Evolutionary conservation across 164 flowering plant genomes (phyloP).

Genomic region (Umbilicus rupestris): DNA sequence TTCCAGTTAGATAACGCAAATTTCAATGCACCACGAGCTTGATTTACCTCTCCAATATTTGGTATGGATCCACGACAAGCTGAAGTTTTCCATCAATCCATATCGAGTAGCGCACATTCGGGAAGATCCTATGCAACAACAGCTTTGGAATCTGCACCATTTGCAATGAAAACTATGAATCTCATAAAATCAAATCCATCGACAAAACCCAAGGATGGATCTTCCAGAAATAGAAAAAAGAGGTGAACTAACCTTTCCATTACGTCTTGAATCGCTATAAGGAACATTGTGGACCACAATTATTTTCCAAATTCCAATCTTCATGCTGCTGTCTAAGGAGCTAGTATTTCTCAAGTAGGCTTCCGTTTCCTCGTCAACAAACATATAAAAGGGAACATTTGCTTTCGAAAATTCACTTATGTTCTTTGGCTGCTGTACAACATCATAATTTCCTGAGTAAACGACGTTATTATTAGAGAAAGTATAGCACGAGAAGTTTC

Average conservation of each 20-base stretch:
- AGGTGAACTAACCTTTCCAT: conserved; percentile 64
- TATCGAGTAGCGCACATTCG: conserved; percentile 64
- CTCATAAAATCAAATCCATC: too few relatives aligned
- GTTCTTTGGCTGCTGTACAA: conserved; percentile 71
- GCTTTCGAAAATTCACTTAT: conserved; percentile 54
- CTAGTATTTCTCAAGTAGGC: conserved; percentile 58
- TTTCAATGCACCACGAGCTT: neutral
- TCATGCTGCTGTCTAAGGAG: conserved; percentile 31
- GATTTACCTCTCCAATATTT: conserved; percentile 79
- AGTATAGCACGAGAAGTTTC: neutral
- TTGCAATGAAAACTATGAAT: neutral
- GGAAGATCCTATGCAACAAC: conserved; percentile 76
- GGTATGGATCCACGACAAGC: conserved; percentile 89
- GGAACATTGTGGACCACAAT: conserved; percentile 75
- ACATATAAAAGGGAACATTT: conserved; percentile 71
- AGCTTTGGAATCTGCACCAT: conserved; percentile 81
- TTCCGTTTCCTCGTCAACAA: conserved; percentile 89
- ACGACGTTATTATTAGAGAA: neutral
- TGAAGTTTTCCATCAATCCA: conserved; percentile 98
- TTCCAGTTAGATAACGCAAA: neutral
- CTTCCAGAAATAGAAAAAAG: neutral
- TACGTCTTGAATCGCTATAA: conserved; percentile 76
- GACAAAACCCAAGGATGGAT: too few relatives aligned
- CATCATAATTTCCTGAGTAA: conserved; percentile 70
- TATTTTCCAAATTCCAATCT: conserved; percentile 80